Evolutionary conservation across 306 rosid species (phyloP), one percentile per base, ranked within the genome.

Genomic region (Luffa aegyptiaca): DNA sequence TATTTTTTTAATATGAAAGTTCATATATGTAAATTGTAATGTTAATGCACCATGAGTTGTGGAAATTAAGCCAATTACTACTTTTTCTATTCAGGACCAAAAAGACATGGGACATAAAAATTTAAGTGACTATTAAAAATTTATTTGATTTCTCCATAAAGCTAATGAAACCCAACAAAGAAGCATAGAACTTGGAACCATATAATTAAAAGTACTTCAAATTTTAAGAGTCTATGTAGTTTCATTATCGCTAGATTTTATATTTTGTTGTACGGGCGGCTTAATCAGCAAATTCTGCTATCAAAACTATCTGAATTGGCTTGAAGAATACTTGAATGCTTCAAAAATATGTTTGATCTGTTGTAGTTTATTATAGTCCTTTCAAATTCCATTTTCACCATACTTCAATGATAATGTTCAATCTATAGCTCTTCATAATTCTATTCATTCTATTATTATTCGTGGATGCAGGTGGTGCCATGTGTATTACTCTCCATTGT

Each of bases 401-500:
- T 59, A 3, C 76, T 70, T 21, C 3, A 72, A 14, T 72, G 41
- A 10, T 45, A 20, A 42, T 70, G 76, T 44, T 45, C 39, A 70
- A 11, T 10, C 36, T 70, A n/a, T 70, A 45, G 39, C 56, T 5
- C 14, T 66, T 66, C 51, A 18, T 45, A 20, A 70, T 48, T 70
- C n/a, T 11, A 26, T 21, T 11, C 36, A 48, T 72, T 48, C 10
- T 26, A 72, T 61, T 66, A 42, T 83, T 66, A 55, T 79, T 65
- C 51, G 72, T 75, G 58, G 77, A 78, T 88, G 77, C 84, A 92
- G 94, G 87, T 85, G 81, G 42, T 82, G 70, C 97, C 97, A 20
- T 92, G 97, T 75, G 88, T 70, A 61, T 65, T 85, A 63, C 80
- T 92, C 20, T 81, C 97, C 49, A 70, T 90, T 7, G 13, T 84